Conservation (phyloP, 1,284 basidiomycete genomes). For the Sporisorium scitamineum region DNA sequence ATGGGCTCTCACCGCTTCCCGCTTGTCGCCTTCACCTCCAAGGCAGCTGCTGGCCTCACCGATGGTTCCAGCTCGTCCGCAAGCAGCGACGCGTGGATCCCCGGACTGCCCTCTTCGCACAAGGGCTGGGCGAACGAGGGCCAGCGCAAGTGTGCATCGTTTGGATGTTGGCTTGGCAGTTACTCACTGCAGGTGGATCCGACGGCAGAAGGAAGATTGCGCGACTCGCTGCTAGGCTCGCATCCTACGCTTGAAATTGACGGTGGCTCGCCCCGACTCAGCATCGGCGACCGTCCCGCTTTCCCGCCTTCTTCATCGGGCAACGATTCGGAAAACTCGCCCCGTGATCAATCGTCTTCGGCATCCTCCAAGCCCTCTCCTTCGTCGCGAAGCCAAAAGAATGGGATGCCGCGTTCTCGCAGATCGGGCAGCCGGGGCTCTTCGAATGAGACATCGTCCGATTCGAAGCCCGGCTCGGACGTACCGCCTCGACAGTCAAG, state of each 20-base stretch:
- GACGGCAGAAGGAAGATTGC: constrained; percentile 35
- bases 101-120: constrained; percentile 36
- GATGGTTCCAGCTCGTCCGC: constrained; percentile 24
- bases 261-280: constrained; percentile 28
- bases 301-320: constrained; percentile 6
- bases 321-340: constrained; percentile 13
- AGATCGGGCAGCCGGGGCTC: constrained; percentile 24
- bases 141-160: constrained; percentile 49
- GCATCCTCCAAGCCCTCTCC: constrained; percentile 24
- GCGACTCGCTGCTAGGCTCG: constrained; percentile 37
- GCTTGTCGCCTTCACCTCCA: constrained; percentile 54
- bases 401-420: constrained; percentile 8
- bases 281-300: constrained; percentile 41
- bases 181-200: constrained; percentile 49
- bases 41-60: constrained; percentile 30
- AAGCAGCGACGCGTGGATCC: constrained; percentile 11
- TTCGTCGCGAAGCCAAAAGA: constrained; percentile 6
- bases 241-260: constrained; percentile 45
- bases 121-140: constrained; percentile 40
- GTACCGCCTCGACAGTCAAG: constrained; percentile 10
- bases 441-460: background rate
- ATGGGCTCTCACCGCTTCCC: constrained; percentile 59
- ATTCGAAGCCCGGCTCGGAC: constrained; percentile 1
- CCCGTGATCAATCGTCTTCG: constrained; percentile 12
- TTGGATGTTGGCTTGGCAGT: constrained; percentile 61